Conservation (phyloP, 331 rosid species). For the Erythrophleum ivorense region DNA sequence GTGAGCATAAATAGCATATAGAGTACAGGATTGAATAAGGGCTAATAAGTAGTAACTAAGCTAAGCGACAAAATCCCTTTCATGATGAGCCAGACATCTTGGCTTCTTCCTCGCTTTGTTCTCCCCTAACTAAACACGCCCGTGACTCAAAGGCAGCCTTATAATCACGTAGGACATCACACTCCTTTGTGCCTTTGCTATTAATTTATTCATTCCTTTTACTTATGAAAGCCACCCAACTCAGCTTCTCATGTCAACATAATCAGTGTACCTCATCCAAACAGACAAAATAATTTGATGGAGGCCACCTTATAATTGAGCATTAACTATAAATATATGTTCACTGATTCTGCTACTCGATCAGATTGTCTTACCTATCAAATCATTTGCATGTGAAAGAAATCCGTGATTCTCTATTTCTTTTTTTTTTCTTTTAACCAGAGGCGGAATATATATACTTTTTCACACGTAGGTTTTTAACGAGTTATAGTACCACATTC, state of each 20-base stretch:
- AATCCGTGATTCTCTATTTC: background rate
- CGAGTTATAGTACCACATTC: background rate
- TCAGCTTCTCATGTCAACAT: background rate
- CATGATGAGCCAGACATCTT: constrained; percentile 15
- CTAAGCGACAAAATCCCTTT: background rate
- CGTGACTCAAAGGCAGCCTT: background rate
- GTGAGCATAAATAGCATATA: background rate
- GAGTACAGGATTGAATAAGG: background rate
- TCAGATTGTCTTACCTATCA: background rate
- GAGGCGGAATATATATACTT: background rate
- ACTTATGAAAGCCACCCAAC: background rate
- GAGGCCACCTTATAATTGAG: background rate
- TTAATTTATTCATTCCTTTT: background rate
- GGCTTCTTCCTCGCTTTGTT: constrained; percentile 6
- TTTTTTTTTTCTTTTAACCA: background rate
- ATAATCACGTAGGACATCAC: background rate
- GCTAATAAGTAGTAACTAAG: background rate
- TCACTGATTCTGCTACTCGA: background rate
- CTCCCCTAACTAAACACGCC: background rate
- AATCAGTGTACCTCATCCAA: background rate
- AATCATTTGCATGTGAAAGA: background rate
- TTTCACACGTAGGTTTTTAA: background rate
- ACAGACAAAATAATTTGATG: background rate
- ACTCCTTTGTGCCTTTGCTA: background rate
- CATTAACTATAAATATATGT: background rate